Evolutionary conservation across 768 basidiomycete species (phyloP).

Genomic region (Rhizopogon vulgaris): DNA sequence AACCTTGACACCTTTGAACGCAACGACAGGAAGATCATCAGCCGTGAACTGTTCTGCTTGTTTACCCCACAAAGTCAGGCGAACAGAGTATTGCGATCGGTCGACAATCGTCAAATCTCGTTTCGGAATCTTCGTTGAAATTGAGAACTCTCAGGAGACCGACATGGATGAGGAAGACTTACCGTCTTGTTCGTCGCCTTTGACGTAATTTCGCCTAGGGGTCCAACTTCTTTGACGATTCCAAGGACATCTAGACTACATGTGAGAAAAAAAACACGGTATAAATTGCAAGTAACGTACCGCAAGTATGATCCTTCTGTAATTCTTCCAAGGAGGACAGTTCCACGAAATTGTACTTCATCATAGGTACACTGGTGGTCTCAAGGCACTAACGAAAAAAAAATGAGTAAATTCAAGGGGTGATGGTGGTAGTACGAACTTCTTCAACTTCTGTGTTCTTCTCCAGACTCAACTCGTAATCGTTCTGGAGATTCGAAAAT

Average conservation of each 20-base stretch:
- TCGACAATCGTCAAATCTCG: slow-evolving; percentile 90
- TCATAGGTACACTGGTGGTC: slow-evolving; percentile 62
- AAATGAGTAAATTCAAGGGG: slow-evolving; percentile 3
- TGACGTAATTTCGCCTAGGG: slow-evolving; percentile 65
- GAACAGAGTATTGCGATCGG: slow-evolving; percentile 66
- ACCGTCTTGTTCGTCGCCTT: slow-evolving; percentile 69
- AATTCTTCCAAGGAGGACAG: slow-evolving; percentile 57
- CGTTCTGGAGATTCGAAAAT: slow-evolving; percentile 83
- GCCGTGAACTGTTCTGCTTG: slow-evolving; percentile 79
- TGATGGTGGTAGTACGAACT: slow-evolving; percentile 33
- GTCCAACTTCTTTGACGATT: slow-evolving; percentile 73
- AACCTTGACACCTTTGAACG: slow-evolving; percentile 91
- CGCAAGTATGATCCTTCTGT: slow-evolving; percentile 77
- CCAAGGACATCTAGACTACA: slow-evolving; percentile 70
- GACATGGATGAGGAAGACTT: neutral
- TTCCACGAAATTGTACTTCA: slow-evolving; percentile 78
- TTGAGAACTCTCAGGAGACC: neutral
- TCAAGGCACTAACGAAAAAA: slow-evolving; percentile 68
- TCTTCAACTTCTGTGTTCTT: slow-evolving; percentile 80
- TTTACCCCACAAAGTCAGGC: slow-evolving; percentile 93
- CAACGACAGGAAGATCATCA: slow-evolving; percentile 64
- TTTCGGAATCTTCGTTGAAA: slow-evolving; percentile 60
- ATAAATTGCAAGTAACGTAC: slow-evolving; percentile 36
- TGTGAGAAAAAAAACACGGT: neutral
- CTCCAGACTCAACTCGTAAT: slow-evolving; percentile 90